Conservation (phyloP, 2,329 filamentous ascomycete genomes). For the Dendryphion nanum region DNA sequence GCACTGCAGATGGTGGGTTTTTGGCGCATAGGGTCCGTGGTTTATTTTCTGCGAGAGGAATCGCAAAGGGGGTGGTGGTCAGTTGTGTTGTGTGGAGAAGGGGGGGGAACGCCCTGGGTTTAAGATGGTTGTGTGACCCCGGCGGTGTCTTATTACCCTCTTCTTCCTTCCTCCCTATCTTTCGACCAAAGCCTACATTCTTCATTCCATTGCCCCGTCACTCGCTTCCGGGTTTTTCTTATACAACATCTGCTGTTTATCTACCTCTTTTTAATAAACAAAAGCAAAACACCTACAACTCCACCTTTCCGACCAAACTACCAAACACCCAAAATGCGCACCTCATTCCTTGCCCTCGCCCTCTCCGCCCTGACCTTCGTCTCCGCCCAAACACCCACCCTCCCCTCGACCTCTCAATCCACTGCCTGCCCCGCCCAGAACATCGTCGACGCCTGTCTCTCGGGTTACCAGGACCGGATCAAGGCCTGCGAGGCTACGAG, state of each 20-base stretch:
- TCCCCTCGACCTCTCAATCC: slow-evolving; percentile 18
- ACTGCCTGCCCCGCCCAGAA: slow-evolving; percentile 36
- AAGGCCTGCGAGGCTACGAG: slow-evolving; percentile 42
- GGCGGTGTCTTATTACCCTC: too few species aligned
- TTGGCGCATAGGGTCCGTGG: too few species aligned
- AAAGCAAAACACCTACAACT: background rate
- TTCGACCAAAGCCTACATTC: background rate
- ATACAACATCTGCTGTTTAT: slow-evolving; percentile 1
- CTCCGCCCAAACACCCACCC: slow-evolving; percentile 38
- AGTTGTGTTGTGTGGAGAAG: background rate
- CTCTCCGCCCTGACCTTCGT: slow-evolving; percentile 36
- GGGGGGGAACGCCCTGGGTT: too few species aligned
- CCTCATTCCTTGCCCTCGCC: slow-evolving; percentile 23
- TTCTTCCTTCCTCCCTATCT: background rate
- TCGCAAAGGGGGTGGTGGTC: too few species aligned
- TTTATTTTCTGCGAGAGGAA: too few species aligned
- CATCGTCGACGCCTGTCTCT: slow-evolving; percentile 52
- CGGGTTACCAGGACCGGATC: slow-evolving; percentile 42
- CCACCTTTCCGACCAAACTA: background rate
- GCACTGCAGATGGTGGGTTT: too few species aligned
- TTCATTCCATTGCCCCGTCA: slow-evolving; percentile 4
- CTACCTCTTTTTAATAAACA: background rate
- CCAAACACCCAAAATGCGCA: slow-evolving; percentile 1
- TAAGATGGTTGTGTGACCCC: too few species aligned
- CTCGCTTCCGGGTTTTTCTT: background rate